Base-by-base conservation (phyloP, 192 early-diverging fungal genomes). In the Gryganskiella cystojenkinii region DNA sequence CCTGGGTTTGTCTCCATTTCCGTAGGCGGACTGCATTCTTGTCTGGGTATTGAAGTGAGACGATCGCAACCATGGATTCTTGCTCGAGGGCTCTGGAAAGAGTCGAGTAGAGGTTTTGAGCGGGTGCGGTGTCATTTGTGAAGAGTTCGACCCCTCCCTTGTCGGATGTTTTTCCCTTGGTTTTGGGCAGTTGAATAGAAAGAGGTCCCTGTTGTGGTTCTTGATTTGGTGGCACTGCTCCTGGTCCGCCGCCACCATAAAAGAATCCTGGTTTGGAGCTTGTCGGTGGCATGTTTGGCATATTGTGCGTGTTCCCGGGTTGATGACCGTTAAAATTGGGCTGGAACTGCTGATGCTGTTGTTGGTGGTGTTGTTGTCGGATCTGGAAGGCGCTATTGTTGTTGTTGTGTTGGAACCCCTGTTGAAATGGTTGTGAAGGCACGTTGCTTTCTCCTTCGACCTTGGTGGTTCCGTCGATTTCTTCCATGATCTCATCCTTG, bases 11-110 rank as follows among this genome's bases (percentile, higher is more conserved):
- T 35, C 65, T 63, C 74, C 61, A 59, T 54, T 53, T 57, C 1
- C 74, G 74, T 22, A 69, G 28, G 10, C 67, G 61, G 25, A 62
- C 51, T 30, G 65, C 63, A 14, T 68, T 58, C 19, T 60, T 78
- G 28, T 78, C 67, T 0, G 74, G 74, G 46, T 78, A 78, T 24
- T 78, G 74, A 45, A 78, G 14, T 13, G 74, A 65, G 15, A 78
- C 74, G 42, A 78, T 64, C 0, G 74, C 74, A 8, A 78, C 74
- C 67, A 78, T 69, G 3, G 61, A 35, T 9, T 78, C 66, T 13
- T 56, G 54, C 13, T 69, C 61, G 42, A 78, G 43, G 0, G 74
- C 74, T 7, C 44, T 64, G 37, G 68, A 53, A 2, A 78, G 61
- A 4, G 61, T 78, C 7, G 66, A 60, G 43, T 46, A 78, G 3